A percentile compares a stretch with the other conserved stretches of the same genome.
These are phyloP conservation scores for Aspergillus cejpii DNA, from an alignment of 2,329 filamentous ascomycete species.

Conservation along the genomic window DNA sequence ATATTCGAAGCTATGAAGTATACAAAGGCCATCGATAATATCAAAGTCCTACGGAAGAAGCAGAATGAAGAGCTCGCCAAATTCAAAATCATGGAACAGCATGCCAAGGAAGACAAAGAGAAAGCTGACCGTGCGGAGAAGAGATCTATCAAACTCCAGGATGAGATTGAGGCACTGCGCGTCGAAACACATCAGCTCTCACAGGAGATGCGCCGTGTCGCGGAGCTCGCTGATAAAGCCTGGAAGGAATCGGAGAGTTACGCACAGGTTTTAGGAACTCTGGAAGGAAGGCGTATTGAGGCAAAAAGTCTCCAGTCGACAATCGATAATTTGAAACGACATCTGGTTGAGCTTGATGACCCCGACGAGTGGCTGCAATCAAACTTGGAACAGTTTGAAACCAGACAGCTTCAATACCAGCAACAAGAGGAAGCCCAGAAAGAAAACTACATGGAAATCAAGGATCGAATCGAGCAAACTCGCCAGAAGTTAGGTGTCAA, in stretches of 20 bases:
- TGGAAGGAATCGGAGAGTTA: conserved; percentile 68
- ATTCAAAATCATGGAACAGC: conserved; percentile 66
- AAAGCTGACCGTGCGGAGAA: conserved; percentile 67
- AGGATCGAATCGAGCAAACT: conserved; percentile 43
- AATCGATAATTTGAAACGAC: conserved; percentile 61
- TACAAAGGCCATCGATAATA: conserved; percentile 92
- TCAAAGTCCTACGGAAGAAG: conserved; percentile 78
- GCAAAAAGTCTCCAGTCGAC: conserved; percentile 63
- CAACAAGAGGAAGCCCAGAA: conserved; percentile 58
- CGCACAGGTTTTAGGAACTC: conserved; percentile 64
- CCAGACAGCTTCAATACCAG: conserved; percentile 60
- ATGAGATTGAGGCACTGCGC: conserved; percentile 54
- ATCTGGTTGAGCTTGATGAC: conserved; percentile 70
- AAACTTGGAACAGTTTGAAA: conserved; percentile 69
- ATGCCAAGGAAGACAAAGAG: conserved; percentile 78
- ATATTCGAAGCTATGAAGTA: conserved; percentile 98
- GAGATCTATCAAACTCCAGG: conserved; percentile 56
- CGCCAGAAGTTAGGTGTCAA: conserved; percentile 39
- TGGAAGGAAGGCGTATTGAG: conserved; percentile 71
- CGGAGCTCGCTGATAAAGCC: conserved; percentile 55
- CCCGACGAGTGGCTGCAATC: conserved; percentile 68
- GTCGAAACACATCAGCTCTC: conserved; percentile 56
- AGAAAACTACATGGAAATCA: conserved; percentile 59
- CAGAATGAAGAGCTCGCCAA: conserved; percentile 68
- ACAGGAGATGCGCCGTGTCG: conserved; percentile 39